These are phyloP conservation scores for Nicotiana paniculata DNA, from an alignment of 257 asterid genomes.

Conservation along the genomic window DNA sequence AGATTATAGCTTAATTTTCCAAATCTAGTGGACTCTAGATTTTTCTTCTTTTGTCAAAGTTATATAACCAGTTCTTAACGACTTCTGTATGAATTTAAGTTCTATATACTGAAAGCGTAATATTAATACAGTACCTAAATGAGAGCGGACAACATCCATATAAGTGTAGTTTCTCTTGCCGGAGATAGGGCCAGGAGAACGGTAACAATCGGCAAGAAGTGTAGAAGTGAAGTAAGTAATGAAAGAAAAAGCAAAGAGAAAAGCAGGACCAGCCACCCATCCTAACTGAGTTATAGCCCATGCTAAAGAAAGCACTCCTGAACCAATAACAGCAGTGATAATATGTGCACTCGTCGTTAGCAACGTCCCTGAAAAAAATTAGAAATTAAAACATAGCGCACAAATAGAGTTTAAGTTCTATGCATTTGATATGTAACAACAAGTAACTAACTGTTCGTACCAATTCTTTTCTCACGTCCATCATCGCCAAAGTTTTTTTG, in stretches of 20 bases:
- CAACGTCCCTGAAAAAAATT: constrained; percentile 5
- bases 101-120: no score
- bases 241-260: constrained; percentile 38
- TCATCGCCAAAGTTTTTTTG: no score
- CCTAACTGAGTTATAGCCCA: constrained; percentile 73
- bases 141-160: constrained; percentile 50
- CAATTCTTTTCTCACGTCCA: no score
- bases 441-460: no score
- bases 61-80: no score
- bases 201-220: constrained; percentile 52
- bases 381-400: no score
- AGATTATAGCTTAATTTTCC: no score
- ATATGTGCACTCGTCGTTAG: constrained; percentile 75
- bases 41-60: no score
- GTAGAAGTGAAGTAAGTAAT: constrained; percentile 53
- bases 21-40: no score
- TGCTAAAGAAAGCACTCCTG: constrained; percentile 63
- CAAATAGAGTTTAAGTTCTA: no score
- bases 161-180: constrained; percentile 50
- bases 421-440: no score
- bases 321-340: constrained; percentile 57
- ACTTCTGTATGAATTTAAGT: no score
- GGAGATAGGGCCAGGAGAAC: constrained; percentile 20
- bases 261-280: constrained; percentile 45
- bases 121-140: constrained; percentile 31